phyloP scores from a whole-genome alignment of 208 protist genomes.

The Phytomonas sp. region DNA sequence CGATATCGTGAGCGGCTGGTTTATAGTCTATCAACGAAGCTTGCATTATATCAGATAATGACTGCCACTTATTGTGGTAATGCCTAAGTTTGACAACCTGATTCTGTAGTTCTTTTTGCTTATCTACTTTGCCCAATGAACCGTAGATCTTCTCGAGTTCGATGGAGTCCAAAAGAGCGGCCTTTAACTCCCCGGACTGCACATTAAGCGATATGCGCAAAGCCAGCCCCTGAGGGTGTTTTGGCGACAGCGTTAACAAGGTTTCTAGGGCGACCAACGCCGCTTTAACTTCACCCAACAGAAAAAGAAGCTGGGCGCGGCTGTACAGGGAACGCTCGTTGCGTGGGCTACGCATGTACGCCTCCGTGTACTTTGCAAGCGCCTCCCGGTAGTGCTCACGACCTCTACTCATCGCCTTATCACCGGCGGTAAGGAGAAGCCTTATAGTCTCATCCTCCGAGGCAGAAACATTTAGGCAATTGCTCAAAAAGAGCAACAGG shows the following conservation, averaged over 20 bases:
- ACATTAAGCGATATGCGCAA: slow-evolving; percentile 48
- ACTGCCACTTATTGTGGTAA: slow-evolving; percentile 36
- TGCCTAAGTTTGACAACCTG: slow-evolving; percentile 27
- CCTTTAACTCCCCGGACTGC: slow-evolving; percentile 45
- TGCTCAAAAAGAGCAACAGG: background rate
- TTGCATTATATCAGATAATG: slow-evolving; percentile 16
- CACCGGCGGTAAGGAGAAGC: slow-evolving; percentile 46
- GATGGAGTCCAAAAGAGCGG: slow-evolving; percentile 36
- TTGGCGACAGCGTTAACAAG: slow-evolving; percentile 29
- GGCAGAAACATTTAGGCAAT: background rate
- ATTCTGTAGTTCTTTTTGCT: slow-evolving; percentile 12
- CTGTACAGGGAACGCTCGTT: slow-evolving; percentile 68
- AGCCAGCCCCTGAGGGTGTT: slow-evolving; percentile 35
- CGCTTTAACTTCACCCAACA: slow-evolving; percentile 37
- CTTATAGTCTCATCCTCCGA: slow-evolving; percentile 28
- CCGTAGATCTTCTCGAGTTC: slow-evolving; percentile 29
- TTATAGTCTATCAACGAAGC: background rate
- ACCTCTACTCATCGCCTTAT: slow-evolving; percentile 56
- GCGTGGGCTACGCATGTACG: slow-evolving; percentile 36
- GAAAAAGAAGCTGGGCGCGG: slow-evolving; percentile 63
- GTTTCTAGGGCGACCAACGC: slow-evolving; percentile 52
- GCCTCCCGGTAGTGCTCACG: slow-evolving; percentile 69
- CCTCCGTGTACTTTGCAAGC: slow-evolving; percentile 78
- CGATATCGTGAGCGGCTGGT: background rate
- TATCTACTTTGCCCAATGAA: slow-evolving; percentile 19